Conservation (phyloP, 2,329 filamentous ascomycete species). For the Remersonia thermophila region DNA sequence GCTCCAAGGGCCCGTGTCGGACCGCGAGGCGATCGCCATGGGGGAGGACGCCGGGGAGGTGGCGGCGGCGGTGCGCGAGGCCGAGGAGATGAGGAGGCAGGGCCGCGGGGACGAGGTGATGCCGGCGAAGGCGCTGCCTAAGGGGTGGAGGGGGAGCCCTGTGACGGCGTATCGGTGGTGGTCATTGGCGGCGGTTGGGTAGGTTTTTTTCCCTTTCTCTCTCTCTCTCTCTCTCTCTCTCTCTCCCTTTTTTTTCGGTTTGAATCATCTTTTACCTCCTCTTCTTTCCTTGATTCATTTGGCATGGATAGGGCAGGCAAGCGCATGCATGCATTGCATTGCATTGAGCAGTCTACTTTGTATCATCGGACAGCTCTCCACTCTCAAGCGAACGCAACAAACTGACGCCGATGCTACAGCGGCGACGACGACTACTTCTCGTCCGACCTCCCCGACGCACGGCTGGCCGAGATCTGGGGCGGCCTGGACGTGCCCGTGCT, state of each 20-base stretch:
- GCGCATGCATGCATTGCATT: too few species aligned
- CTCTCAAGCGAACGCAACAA: too few species aligned
- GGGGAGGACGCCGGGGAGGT: conserved; percentile 32
- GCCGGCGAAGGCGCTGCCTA: conserved; percentile 31
- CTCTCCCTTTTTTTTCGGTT: not conserved
- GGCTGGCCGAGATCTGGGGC: conserved; percentile 53
- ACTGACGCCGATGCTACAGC: too few species aligned
- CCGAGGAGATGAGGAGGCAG: conserved; percentile 41
- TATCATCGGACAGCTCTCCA: too few species aligned
- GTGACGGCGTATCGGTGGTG: conserved; percentile 42
- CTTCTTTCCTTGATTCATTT: not conserved
- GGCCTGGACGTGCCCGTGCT: conserved; percentile 46
- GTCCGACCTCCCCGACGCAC: conserved; percentile 51
- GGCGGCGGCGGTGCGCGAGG: conserved; percentile 33
- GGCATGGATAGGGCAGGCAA: too few species aligned
- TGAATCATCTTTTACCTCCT: too few species aligned
- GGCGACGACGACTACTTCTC: conserved; percentile 83
- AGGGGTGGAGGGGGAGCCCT: conserved; percentile 27
- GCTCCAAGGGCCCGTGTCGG: conserved; percentile 67
- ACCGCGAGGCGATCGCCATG: conserved; percentile 51
- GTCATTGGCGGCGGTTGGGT: conserved; percentile 39
- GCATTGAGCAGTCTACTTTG: too few species aligned
- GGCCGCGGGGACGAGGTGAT: conserved; percentile 45
- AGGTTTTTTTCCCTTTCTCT: conserved; percentile 18
- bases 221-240: too few species aligned